Evolutionary conservation across 768 basidiomycete species (phyloP).

Genomic region (Termitomyces sp.): DNA sequence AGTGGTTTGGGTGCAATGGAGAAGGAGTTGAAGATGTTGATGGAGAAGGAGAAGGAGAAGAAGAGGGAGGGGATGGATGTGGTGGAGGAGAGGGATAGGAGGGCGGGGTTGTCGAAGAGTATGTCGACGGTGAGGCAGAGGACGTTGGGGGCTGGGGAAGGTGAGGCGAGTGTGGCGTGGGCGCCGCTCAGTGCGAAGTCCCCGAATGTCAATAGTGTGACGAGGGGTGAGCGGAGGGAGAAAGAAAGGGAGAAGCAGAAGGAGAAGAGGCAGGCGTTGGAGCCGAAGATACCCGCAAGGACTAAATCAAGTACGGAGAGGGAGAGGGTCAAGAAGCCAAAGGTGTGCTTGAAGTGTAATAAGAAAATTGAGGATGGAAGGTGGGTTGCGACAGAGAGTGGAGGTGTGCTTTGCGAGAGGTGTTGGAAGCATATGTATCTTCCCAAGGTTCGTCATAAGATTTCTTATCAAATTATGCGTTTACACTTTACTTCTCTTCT

Average conservation of each 20-base stretch:
- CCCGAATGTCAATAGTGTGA: constrained; percentile 6
- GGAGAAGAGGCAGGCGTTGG: constrained; percentile 17
- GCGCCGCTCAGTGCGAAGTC: constrained; percentile 13
- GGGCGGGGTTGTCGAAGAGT: constrained; percentile 27
- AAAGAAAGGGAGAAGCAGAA: no score
- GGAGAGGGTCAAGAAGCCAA: constrained; percentile 30
- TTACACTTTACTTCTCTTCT: not conserved
- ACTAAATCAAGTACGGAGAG: constrained; percentile 46
- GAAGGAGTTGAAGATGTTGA: constrained; percentile 44
- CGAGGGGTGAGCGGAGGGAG: not conserved
- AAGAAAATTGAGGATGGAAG: constrained; percentile 72
- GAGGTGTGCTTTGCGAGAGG: constrained; percentile 75
- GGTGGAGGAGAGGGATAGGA: constrained; percentile 19
- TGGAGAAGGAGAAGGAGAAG: constrained; percentile 35
- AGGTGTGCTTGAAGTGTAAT: constrained; percentile 65
- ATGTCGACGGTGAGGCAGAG: constrained; percentile 27
- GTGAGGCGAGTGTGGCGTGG: constrained; percentile 8
- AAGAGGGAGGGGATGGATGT: constrained; percentile 11
- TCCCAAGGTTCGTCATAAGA: constrained; percentile 60
- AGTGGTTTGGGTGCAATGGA: constrained; percentile 19
- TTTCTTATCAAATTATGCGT: not conserved
- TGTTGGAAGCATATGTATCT: constrained; percentile 98
- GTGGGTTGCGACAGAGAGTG: constrained; percentile 79
- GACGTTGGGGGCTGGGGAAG: constrained; percentile 5
- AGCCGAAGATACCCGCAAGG: constrained; percentile 50